Evolutionary conservation across 306 rosid genomes (phyloP).

Genomic region (Inga oerstediana): DNA sequence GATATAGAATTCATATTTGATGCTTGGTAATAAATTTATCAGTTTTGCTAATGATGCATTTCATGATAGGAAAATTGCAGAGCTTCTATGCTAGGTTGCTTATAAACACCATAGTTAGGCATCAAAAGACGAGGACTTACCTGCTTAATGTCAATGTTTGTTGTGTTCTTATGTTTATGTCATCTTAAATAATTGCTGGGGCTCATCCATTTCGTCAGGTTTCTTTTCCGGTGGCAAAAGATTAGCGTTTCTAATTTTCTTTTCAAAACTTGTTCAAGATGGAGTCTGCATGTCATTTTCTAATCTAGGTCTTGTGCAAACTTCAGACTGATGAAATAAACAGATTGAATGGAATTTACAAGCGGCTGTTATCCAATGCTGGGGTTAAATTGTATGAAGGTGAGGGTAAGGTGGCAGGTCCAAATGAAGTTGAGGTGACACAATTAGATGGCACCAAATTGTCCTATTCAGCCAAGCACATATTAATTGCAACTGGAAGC

Average conservation of each 20-base stretch:
- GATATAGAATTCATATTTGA: background rate
- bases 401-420: slow-evolving; percentile 86
- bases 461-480: slow-evolving; percentile 88
- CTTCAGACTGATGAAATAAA: slow-evolving; percentile 88
- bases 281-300: slow-evolving; percentile 1
- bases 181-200: background rate
- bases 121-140: slow-evolving; percentile 1
- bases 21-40: background rate
- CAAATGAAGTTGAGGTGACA: slow-evolving; percentile 93
- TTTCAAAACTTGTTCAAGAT: background rate
- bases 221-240: slow-evolving; percentile 3
- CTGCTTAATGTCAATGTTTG: background rate
- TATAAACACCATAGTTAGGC: background rate
- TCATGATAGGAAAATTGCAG: background rate
- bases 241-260: background rate
- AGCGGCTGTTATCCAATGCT: slow-evolving; percentile 81
- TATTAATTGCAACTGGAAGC: slow-evolving; percentile 90
- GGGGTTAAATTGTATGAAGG: slow-evolving; percentile 93
- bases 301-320: slow-evolving; percentile 22
- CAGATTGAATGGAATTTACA: slow-evolving; percentile 90
- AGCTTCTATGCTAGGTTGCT: background rate
- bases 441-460: slow-evolving; percentile 96
- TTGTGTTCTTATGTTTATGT: background rate
- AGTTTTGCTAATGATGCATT: background rate
- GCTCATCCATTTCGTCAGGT: background rate